phyloP scores from a whole-genome alignment of 305 asterid genomes.

The Fraxinus sp. region DNA sequence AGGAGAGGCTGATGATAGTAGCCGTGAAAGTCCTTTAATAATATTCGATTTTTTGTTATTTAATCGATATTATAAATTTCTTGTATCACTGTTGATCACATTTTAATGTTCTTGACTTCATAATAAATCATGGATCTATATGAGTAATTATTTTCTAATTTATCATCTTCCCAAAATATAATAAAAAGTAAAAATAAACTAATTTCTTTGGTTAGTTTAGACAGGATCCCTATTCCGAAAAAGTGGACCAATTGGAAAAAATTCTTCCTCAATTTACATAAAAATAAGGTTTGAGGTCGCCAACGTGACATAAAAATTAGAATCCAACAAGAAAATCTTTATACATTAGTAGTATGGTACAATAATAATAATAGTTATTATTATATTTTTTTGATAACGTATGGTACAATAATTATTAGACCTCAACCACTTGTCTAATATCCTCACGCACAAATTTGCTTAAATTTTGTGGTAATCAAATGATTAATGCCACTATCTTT shows the following conservation, averaged over 20 bases:
- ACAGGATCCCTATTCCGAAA: too few relatives aligned
- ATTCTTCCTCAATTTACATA: too few relatives aligned
- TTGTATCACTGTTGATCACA: too few relatives aligned
- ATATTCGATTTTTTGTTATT: too few relatives aligned
- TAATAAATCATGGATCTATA: too few relatives aligned
- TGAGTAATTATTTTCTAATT: too few relatives aligned
- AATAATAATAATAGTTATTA: not conserved
- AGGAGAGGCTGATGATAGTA: not conserved
- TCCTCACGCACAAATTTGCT: not conserved
- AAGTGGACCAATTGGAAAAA: not conserved
- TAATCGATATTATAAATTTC: too few relatives aligned
- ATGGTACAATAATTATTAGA: not conserved
- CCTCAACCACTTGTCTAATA: not conserved
- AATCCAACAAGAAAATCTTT: not conserved
- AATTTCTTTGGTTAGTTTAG: too few relatives aligned
- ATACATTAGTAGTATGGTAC: not conserved
- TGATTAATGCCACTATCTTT: slow-evolving; percentile 23
- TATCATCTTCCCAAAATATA: too few relatives aligned
- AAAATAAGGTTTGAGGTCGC: not conserved
- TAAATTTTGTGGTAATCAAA: slow-evolving; percentile 28
- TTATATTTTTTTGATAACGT: too few relatives aligned
- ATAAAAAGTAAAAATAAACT: too few relatives aligned
- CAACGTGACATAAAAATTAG: not conserved
- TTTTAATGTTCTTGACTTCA: too few relatives aligned
- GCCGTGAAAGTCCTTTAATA: not conserved